These are phyloP conservation scores for Dipteronia dyeriana DNA, from an alignment of 345 rosid species.

Conservation along the genomic window DNA sequence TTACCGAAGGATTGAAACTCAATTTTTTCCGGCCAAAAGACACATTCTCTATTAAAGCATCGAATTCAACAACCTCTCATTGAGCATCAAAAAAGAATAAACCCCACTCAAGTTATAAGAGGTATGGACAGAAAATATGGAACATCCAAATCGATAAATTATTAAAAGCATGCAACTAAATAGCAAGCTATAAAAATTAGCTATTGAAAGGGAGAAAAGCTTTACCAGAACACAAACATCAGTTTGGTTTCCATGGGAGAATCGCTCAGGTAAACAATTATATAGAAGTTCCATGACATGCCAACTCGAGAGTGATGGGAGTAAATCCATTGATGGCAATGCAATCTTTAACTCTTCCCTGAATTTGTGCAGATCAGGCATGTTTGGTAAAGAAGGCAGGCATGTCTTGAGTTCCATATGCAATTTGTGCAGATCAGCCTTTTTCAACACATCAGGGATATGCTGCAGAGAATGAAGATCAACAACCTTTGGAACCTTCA, in stretches of 20 bases:
- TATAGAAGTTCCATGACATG: constrained; percentile 75
- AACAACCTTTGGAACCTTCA: constrained; percentile 70
- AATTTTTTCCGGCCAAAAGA: background rate
- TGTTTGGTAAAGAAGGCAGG: constrained; percentile 68
- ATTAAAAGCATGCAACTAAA: background rate
- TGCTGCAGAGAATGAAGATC: constrained; percentile 81
- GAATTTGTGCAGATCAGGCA: constrained; percentile 57
- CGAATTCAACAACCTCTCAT: background rate
- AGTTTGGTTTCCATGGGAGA: constrained; percentile 68
- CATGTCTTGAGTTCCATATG: constrained; percentile 59
- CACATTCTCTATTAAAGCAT: constrained; percentile 11
- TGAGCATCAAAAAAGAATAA: background rate
- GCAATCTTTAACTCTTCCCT: constrained; percentile 43
- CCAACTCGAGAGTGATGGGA: constrained; percentile 55
- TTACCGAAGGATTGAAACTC: background rate
- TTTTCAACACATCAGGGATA: constrained; percentile 60
- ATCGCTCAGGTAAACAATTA: constrained; percentile 87
- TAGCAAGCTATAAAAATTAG: background rate
- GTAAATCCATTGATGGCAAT: constrained; percentile 42
- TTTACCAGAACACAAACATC: constrained; percentile 87
- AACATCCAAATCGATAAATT: background rate
- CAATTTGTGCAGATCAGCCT: constrained; percentile 76
- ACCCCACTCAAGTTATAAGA: background rate
- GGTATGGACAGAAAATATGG: background rate
- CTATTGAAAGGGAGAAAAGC: constrained; percentile 13